Evolutionary conservation across 129 eudicot genomes (phyloP).

Genomic region (Solidago caesia): DNA sequence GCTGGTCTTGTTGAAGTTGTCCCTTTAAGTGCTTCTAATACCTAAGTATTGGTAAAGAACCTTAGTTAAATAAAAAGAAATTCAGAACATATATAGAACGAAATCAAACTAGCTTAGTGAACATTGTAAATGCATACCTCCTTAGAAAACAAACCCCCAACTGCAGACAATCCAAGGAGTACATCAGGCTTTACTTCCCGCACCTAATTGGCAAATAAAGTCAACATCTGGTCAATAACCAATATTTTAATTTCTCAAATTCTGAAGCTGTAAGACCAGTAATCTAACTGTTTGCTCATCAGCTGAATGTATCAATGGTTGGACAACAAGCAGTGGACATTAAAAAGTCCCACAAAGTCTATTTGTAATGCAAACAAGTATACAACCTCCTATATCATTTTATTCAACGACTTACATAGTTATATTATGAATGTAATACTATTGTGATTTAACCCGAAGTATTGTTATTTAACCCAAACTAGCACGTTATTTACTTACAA

Average conservation of each 20-base stretch:
- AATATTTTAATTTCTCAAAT: constrained; percentile 5
- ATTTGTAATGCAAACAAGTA: neutral
- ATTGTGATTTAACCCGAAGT: neutral
- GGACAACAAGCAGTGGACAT: neutral
- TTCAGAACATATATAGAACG: neutral
- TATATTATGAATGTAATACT: no score
- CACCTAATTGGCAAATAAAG: constrained; percentile 53
- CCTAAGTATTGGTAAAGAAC: constrained; percentile 41
- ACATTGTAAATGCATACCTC: constrained; percentile 52
- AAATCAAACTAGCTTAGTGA: neutral
- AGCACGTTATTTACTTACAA: neutral
- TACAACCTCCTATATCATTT: neutral
- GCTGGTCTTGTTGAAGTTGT: constrained; percentile 98
- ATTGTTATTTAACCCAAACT: neutral
- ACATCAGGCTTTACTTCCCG: constrained; percentile 91
- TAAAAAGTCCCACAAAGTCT: neutral
- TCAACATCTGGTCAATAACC: constrained; percentile 6
- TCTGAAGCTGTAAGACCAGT: neutral
- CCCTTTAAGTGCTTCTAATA: constrained; percentile 84
- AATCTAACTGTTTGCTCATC: neutral
- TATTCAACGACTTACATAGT: neutral
- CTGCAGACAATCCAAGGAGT: constrained; percentile 92
- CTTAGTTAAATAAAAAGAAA: neutral
- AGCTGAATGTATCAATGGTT: neutral
- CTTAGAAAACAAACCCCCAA: constrained; percentile 83